Base-by-base conservation (phyloP, 352 stramenopile species). In the Pythium dissimile region DNA sequence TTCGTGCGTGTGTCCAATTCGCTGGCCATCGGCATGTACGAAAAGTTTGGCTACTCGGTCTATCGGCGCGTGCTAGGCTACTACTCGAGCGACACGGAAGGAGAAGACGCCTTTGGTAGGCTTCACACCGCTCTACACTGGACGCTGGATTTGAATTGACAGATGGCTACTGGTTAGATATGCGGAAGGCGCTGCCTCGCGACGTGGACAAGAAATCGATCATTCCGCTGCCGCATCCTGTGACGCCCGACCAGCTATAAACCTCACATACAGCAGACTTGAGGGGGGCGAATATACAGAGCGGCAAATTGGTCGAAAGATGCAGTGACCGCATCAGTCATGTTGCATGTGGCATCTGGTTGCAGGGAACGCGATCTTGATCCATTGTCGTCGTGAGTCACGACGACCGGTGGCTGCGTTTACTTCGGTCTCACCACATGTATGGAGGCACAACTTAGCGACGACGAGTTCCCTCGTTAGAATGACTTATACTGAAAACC, bases 1-100 rank as follows among this genome's bases (percentile, higher is more conserved):
- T 99, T 99, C 66, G 97, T 99, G 18, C 81, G 97, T 24, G 86
- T 94, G 18, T 98, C 92, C 35, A 99, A 99, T 80, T 75, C 69
- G 31, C 65, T 96, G 16, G 93, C 93, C 15, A 97, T 97, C 47
- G 61, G 66, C 45, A 97, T 98, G 90, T 98, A 98, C 71, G 74
- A 94, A 50, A 89, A 92, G 31, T 88, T 98, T 63, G 92, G 89
- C 26, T 98, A 98, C 70, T 86, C 71, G 11, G 89, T 97, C 5
- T 98, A 97, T 62, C 77, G 93, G 24, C 72, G 77, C 18, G 93
- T 98, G 31, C 69, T 97, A 8, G 90, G 86, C 16, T 98, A 98
- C 59, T 98, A 98, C 43, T 92, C 80, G 16, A 94, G 87, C 43
- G 80, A 77, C 38, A 72, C 73, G 13, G 80, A 89, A 37, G 77